A percentile compares a stretch with the other conserved stretches of the same genome.
Conservation (phyloP, 2,329 filamentous ascomycete species). For the Lachnellula suecica region DNA sequence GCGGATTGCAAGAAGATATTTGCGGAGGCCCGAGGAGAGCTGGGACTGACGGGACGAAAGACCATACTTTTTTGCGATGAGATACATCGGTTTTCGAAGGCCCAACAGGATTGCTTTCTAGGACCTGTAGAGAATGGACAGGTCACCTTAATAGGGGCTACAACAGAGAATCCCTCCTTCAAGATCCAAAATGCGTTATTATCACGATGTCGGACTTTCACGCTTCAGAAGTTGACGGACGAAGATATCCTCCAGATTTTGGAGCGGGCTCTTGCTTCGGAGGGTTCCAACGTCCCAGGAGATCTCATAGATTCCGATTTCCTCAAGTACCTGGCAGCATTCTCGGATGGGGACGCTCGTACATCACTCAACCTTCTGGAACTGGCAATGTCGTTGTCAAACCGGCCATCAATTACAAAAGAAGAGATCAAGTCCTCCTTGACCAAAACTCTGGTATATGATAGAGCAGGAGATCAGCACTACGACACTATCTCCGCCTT, state of each 20-base stretch:
- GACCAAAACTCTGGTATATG: slow-evolving; percentile 92
- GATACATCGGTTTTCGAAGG: slow-evolving; percentile 58
- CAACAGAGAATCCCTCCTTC: slow-evolving; percentile 96
- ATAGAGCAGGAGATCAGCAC: slow-evolving; percentile 91
- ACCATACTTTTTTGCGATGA: slow-evolving; percentile 98
- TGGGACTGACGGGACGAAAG: slow-evolving; percentile 77
- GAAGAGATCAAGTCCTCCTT: slow-evolving; percentile 77
- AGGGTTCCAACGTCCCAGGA: slow-evolving; percentile 44
- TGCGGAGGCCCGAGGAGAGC: slow-evolving; percentile 76
- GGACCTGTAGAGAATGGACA: slow-evolving; percentile 88
- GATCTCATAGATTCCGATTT: slow-evolving; percentile 75
- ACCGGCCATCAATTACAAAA: slow-evolving; percentile 63
- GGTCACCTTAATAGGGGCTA: slow-evolving; percentile 90
- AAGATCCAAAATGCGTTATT: slow-evolving; percentile 86
- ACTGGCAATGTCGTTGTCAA: slow-evolving; percentile 76
- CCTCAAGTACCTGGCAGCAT: slow-evolving; percentile 77
- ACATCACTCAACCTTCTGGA: slow-evolving; percentile 92
- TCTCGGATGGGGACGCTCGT: slow-evolving; percentile 88
- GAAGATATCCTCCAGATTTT: slow-evolving; percentile 74
- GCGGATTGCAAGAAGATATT: slow-evolving; percentile 93
- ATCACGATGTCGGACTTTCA: slow-evolving; percentile 89
- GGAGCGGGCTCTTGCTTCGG: slow-evolving; percentile 66
- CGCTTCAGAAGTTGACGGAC: slow-evolving; percentile 70
- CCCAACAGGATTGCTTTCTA: slow-evolving; percentile 92
- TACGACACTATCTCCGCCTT: slow-evolving; percentile 98